Base-by-base conservation (phyloP, 164 flowering plant species). In the Houttuynia cordata region DNA sequence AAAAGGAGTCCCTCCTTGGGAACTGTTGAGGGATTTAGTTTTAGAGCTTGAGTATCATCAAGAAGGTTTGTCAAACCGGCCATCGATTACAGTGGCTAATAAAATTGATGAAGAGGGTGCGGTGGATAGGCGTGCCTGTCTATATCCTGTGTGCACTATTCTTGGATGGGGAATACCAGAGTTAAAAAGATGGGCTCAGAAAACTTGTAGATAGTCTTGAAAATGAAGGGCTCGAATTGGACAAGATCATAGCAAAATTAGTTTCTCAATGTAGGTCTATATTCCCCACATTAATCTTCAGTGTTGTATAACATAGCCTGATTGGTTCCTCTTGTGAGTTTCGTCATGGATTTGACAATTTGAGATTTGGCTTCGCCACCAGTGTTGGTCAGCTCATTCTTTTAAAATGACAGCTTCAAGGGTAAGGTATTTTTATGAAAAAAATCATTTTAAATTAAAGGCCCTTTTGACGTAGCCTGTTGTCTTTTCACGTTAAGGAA, bases 1-100 rank as follows among this genome's bases (percentile, higher is more conserved):
- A 58, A 84, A 86, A 58, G 99, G 97, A 10, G 71, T 76, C 58
- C 88, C 88, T 4, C 96, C 97, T 54, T 94, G 99, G 97, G 86
- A 83, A 68, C 97, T 91, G 63, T 77, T 91, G 57, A 81, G 62
- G 56, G 93, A 86, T 66, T 71, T 94, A 59, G 75, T 86, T 30
- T 69, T 77, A 68, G 99, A 93, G 76, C 84, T 94, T 20, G 99
- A 91, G 67, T 63, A 66, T 67, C 86, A 94, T 72, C 80, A 72
- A 47, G 75, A 76, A 58, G 99, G 95, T 53, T 69, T 91, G 61
- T 80, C 99, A 7, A 61, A 74, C 66, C 76, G 91, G 7, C 93
- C 97, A 13, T 86, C 93, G 30, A 72, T 94, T 42, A 62, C 88
- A 1, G 95, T 94, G 24, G 95, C 96, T 17, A 91, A 94, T 67